These are phyloP conservation scores for Fusarium falciforme DNA, from an alignment of 2,329 filamentous ascomycete species.

Conservation along the genomic window DNA sequence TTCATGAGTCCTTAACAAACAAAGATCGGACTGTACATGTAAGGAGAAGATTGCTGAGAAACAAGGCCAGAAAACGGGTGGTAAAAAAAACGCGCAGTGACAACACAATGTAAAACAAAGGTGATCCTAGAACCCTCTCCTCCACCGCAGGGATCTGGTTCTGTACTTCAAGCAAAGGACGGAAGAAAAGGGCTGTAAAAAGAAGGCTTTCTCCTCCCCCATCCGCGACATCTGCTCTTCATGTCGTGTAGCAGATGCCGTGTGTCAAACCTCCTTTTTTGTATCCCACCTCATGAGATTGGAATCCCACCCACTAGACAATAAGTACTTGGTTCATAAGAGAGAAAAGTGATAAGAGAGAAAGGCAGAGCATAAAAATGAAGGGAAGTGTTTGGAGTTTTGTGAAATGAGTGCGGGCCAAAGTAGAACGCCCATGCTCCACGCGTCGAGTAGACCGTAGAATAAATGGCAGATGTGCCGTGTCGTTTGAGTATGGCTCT, in stretches of 20 bases:
- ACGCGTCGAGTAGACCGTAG: not conserved
- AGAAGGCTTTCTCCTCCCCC: conserved; percentile 14
- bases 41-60: conserved; percentile 26
- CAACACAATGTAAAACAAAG: conserved; percentile 16
- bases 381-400: conserved; percentile 30
- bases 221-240: conserved; percentile 41
- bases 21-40: conserved; percentile 38
- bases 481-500: conserved; percentile 18
- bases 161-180: conserved; percentile 40
- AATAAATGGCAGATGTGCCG: conserved; percentile 30
- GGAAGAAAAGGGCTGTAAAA: conserved; percentile 18
- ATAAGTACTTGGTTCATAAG: conserved; percentile 40
- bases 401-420: conserved; percentile 32
- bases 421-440: conserved; percentile 30
- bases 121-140: conserved; percentile 16
- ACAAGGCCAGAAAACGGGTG: conserved; percentile 26
- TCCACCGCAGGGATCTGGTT: conserved; percentile 12
- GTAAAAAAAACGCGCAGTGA: conserved; percentile 20
- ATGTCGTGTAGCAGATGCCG: conserved; percentile 42
- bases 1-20: conserved; percentile 43
- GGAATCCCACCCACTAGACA: conserved; percentile 43
- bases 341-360: conserved; percentile 15
- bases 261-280: conserved; percentile 36
- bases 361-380: conserved; percentile 26
- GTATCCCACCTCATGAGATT: conserved; percentile 26